A percentile compares a stretch with the other conserved stretches of the same genome.
Evolutionary conservation across 1,284 basidiomycete genomes (phyloP).

Genomic region (Tilletiopsis washingtonensis): DNA sequence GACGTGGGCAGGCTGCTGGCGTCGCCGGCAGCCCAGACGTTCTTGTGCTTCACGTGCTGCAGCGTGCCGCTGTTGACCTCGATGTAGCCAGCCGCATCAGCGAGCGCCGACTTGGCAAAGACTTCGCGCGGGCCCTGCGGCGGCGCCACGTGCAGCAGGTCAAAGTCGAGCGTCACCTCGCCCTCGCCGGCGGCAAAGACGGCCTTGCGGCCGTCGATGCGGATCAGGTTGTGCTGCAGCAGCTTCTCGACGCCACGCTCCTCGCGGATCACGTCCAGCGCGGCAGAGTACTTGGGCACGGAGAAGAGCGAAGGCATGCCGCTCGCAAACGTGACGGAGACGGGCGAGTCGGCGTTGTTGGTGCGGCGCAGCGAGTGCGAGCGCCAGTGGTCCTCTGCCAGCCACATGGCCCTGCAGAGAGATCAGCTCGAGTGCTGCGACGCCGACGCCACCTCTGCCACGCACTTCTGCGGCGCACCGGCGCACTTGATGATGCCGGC

Average conservation of each 20-base stretch:
- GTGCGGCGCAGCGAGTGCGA: conserved; percentile 12
- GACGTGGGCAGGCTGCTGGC: conserved; percentile 83
- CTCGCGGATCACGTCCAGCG: conserved; percentile 67
- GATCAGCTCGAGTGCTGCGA: no score
- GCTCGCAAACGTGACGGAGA: conserved; percentile 71
- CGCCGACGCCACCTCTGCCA: no score
- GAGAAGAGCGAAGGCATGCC: conserved; percentile 83
- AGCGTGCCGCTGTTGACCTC: conserved; percentile 72
- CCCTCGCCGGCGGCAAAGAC: conserved; percentile 56
- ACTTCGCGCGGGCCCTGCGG: conserved; percentile 81
- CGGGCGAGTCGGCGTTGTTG: conserved; percentile 48
- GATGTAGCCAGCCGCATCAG: conserved; percentile 59
- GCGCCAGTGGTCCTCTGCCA: conserved; percentile 40
- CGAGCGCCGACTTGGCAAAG: conserved; percentile 57
- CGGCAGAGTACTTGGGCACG: conserved; percentile 75
- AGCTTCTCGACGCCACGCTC: conserved; percentile 69
- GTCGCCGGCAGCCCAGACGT: conserved; percentile 85
- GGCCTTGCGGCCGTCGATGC: conserved; percentile 67
- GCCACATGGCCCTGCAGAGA: conserved; percentile 46
- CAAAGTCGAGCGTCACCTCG: conserved; percentile 64
- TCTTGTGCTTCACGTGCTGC: conserved; percentile 69
- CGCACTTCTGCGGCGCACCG: conserved; percentile 61
- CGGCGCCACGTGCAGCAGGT: conserved; percentile 77
- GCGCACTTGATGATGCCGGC: conserved; percentile 91
- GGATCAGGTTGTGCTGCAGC: conserved; percentile 76